Conservation (phyloP, 1,284 basidiomycete genomes). For the Cryptococcus maquisensis region DNA sequence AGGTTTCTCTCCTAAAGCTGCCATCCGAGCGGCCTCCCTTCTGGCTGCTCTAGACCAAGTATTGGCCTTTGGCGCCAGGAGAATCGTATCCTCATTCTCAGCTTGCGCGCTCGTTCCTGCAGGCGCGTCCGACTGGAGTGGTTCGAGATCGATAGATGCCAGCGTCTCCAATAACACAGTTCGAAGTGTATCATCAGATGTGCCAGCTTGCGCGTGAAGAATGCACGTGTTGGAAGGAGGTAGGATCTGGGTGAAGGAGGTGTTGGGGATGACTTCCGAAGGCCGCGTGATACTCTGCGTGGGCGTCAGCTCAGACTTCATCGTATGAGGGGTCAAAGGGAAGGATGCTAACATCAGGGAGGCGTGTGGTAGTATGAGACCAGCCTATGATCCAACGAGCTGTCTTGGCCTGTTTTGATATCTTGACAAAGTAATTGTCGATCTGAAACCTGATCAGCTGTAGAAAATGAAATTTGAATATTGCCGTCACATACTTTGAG, state of each 20-base stretch:
- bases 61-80: conserved; percentile 54
- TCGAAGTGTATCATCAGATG: conserved; percentile 45
- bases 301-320: not conserved
- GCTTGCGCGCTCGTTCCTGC: not conserved
- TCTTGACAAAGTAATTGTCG: conserved; percentile 75
- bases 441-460: conserved; percentile 53
- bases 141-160: conserved; percentile 6
- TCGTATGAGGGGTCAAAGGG: not conserved
- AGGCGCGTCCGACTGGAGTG: not conserved
- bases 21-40: conserved; percentile 50
- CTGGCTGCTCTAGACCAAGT: conserved; percentile 71
- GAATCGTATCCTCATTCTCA: not conserved
- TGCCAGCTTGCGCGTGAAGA: conserved; percentile 35
- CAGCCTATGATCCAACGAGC: conserved; percentile 84
- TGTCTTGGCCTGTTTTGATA: conserved; percentile 79
- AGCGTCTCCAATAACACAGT: conserved; percentile 18
- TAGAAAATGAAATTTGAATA: not conserved
- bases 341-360: conserved; percentile 65
- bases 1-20: no score
- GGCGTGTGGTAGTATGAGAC: conserved; percentile 62
- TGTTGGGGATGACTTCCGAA: conserved; percentile 47
- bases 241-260: conserved; percentile 55
- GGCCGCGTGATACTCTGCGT: conserved; percentile 22
- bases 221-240: conserved; percentile 45
- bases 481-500: conserved; percentile 51